These are phyloP conservation scores for Triticum dicoccoides DNA, from an alignment of 176 grass and related monocot species.

Conservation along the genomic window DNA sequence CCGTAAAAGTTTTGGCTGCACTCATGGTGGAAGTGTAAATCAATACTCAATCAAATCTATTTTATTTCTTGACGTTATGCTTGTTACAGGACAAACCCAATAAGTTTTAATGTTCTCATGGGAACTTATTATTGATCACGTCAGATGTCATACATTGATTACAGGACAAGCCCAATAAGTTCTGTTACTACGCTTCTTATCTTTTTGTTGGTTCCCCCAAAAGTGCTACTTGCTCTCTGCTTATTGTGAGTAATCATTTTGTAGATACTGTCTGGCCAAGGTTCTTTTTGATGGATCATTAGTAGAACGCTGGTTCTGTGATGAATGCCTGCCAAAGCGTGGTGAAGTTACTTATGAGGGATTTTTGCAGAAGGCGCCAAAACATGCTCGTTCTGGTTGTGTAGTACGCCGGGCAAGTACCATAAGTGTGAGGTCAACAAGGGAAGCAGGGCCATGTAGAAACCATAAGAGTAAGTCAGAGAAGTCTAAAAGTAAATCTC, in stretches of 20 bases:
- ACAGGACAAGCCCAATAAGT: no score
- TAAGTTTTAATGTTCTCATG: neutral
- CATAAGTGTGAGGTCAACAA: neutral
- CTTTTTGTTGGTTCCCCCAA: neutral
- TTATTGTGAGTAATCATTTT: constrained; percentile 1
- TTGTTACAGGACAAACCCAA: neutral
- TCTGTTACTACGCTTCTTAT: constrained; percentile 2
- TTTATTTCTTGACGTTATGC: neutral
- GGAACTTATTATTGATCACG: neutral
- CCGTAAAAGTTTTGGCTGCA: neutral
- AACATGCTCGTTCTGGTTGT: neutral
- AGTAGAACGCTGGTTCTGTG: constrained; percentile 24
- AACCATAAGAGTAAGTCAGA: neutral
- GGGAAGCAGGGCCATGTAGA: neutral
- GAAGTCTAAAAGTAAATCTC: neutral
- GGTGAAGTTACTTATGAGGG: neutral
- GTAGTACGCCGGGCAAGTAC: neutral
- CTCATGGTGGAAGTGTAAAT: constrained; percentile 8
- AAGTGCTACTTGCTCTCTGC: neutral
- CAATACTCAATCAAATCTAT: constrained; percentile 13
- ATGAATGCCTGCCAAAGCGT: constrained; percentile 4
- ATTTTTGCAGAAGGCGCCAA: constrained; percentile 25
- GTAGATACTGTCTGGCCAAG: constrained; percentile 38
- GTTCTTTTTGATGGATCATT: constrained; percentile 22
- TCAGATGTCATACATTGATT: neutral